Conservation (phyloP, 148 eudicot species). For the Pharnaceum exiguum region DNA sequence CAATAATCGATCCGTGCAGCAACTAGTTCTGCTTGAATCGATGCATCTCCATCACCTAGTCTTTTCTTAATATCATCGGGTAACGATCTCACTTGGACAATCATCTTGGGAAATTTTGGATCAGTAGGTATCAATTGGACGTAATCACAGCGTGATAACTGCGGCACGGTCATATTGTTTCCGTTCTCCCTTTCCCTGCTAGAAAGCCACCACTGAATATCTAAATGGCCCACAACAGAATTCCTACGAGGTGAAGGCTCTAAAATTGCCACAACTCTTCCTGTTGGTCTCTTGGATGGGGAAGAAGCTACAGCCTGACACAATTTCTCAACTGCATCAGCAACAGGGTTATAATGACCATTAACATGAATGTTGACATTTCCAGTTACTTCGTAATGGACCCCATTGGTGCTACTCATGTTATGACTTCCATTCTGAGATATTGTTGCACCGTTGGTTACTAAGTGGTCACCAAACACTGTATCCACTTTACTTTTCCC, state of each 20-base stretch:
- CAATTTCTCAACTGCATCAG: conserved; percentile 45
- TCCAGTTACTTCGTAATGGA: conserved; percentile 18
- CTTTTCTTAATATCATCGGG: conserved; percentile 59
- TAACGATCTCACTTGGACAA: conserved; percentile 48
- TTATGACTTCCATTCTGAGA: conserved; percentile 14
- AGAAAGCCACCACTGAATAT: conserved; percentile 44
- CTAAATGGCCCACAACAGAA: conserved; percentile 70
- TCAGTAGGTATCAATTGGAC: conserved; percentile 62
- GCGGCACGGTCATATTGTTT: conserved; percentile 29
- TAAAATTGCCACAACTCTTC: conserved; percentile 66
- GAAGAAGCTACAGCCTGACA: conserved; percentile 35
- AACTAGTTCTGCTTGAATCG: conserved; percentile 68
- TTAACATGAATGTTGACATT: conserved; percentile 17
- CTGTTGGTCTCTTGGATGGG: conserved; percentile 82
- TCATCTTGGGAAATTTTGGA: conserved; percentile 76
- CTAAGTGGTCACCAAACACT: conserved; percentile 6
- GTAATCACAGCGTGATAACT: conserved; percentile 33
- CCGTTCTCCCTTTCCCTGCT: conserved; percentile 39
- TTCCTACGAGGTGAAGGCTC: conserved; percentile 62
- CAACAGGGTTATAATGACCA: conserved; percentile 22
- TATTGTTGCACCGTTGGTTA: conserved; percentile 4
- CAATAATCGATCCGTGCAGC: conserved; percentile 66
- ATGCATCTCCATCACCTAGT: conserved; percentile 52
- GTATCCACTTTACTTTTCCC: conserved; percentile 42
- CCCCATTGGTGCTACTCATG: conserved; percentile 17